These are phyloP conservation scores for Suillus weaverae DNA, from an alignment of 768 basidiomycete species.

Conservation along the genomic window DNA sequence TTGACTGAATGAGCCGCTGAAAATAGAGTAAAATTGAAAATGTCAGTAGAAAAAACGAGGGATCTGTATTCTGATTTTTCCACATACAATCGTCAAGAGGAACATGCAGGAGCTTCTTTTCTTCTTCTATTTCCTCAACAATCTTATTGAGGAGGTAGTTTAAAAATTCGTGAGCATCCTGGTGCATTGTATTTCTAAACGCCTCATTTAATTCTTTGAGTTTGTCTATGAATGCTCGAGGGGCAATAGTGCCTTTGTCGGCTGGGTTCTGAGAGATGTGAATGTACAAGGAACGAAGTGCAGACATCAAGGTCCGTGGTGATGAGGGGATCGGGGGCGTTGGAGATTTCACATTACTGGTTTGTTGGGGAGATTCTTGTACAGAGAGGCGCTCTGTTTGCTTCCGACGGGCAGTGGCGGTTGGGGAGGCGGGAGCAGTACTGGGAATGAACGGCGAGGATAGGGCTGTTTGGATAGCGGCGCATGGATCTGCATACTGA, in stretches of 20 bases:
- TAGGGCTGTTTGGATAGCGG: constrained; percentile 35
- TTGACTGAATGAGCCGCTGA: constrained; percentile 62
- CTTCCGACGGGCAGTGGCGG: constrained; percentile 47
- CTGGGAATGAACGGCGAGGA: constrained; percentile 24
- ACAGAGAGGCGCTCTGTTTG: constrained; percentile 49
- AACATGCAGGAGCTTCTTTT: constrained; percentile 47
- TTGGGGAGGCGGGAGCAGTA: constrained; percentile 27
- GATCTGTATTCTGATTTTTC: neutral
- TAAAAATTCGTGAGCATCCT: constrained; percentile 98
- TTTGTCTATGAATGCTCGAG: constrained; percentile 90
- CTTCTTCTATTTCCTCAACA: constrained; percentile 88
- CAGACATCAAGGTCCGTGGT: constrained; percentile 83
- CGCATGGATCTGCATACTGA: constrained; percentile 59
- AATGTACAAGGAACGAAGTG: constrained; percentile 88
- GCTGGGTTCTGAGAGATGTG: constrained; percentile 78
- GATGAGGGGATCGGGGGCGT: constrained; percentile 51
- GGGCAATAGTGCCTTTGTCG: constrained; percentile 84
- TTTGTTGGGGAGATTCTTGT: constrained; percentile 33
- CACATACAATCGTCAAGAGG: constrained; percentile 68
- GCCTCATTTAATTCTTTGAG: constrained; percentile 90
- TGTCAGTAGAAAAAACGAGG: constrained; percentile 7
- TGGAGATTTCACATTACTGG: constrained; percentile 30
- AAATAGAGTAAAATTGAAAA: neutral
- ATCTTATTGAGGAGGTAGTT: constrained; percentile 93
- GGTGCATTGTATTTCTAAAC: constrained; percentile 90